phyloP scores from a whole-genome alignment of 305 asterid species.

The Rubia balearica region DNA sequence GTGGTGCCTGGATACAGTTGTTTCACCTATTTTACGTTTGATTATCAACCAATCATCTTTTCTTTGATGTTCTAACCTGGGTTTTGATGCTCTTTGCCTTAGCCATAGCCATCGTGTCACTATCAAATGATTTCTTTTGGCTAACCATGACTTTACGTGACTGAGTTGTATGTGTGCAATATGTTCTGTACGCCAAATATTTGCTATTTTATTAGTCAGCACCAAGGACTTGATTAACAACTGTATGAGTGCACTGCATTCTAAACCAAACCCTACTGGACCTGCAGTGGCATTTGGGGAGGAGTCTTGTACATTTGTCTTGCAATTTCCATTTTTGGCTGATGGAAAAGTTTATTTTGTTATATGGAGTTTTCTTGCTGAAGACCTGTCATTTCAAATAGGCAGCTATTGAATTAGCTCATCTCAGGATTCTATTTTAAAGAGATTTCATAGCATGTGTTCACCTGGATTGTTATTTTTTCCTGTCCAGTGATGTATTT shows the following conservation, averaged over 20 bases:
- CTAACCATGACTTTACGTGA: not conserved
- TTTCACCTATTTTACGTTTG: not conserved
- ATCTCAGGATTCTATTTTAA: not conserved
- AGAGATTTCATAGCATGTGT: not conserved
- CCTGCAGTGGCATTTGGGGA: not conserved
- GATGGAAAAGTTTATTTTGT: not conserved
- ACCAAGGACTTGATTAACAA: not conserved
- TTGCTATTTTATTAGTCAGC: not conserved
- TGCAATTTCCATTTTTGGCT: not conserved
- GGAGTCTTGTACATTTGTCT: not conserved
- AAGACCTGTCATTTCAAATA: not conserved
- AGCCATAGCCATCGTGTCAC: not conserved
- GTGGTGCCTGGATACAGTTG: not conserved
- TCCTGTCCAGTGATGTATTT: not conserved
- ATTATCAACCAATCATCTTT: not conserved
- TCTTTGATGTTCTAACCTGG: not conserved
- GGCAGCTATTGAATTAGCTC: not conserved
- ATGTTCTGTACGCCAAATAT: not conserved
- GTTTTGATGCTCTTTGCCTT: not conserved
- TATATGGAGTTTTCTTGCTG: not conserved
- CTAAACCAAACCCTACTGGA: not conserved
- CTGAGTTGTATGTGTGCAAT: not conserved
- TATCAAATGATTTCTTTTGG: not conserved
- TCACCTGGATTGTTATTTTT: not conserved
- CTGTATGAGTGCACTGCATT: not conserved